phyloP scores from a whole-genome alignment of 1,284 basidiomycete genomes.

The Microbotryomycetes sp. region DNA sequence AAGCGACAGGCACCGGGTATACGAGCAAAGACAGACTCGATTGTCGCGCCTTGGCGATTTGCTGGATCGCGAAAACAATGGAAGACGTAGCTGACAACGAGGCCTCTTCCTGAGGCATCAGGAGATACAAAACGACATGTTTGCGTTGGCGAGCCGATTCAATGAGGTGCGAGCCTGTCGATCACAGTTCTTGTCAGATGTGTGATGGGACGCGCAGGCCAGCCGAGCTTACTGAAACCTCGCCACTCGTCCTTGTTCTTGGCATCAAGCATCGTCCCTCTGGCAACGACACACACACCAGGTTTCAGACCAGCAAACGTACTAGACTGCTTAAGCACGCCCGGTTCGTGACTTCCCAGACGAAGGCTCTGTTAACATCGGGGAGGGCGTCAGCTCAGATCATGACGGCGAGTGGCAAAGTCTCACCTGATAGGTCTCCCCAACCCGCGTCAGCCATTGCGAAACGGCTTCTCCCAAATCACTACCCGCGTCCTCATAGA shows the following conservation, averaged over 20 bases:
- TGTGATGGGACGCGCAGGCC: not conserved
- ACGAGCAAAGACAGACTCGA: slow-evolving; percentile 45
- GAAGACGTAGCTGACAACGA: slow-evolving; percentile 51
- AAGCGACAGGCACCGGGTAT: slow-evolving; percentile 61
- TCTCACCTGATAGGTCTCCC: slow-evolving; percentile 54
- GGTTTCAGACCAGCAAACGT: slow-evolving; percentile 6
- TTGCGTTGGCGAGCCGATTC: slow-evolving; percentile 8
- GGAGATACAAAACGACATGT: slow-evolving; percentile 55
- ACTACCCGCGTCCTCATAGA: slow-evolving; percentile 53
- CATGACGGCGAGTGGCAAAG: not conserved
- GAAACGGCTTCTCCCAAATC: slow-evolving; percentile 48
- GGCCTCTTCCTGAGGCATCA: slow-evolving; percentile 40
- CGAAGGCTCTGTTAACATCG: slow-evolving; percentile 12
- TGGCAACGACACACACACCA: slow-evolving; percentile 10
- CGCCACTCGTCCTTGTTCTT: not conserved
- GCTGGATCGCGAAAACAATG: slow-evolving; percentile 47
- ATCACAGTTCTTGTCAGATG: not conserved
- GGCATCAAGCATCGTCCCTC: not conserved
- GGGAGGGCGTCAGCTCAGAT: not conserved
- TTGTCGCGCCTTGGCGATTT: slow-evolving; percentile 7
- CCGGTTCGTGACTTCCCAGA: slow-evolving; percentile 24
- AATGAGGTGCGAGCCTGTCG: slow-evolving; percentile 2
- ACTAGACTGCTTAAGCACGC: not conserved
- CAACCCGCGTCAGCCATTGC: slow-evolving; percentile 54
- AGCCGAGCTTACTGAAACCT: not conserved